These are phyloP conservation scores for Pleurotus tuoliensis DNA, from an alignment of 768 basidiomycete genomes.

Conservation along the genomic window DNA sequence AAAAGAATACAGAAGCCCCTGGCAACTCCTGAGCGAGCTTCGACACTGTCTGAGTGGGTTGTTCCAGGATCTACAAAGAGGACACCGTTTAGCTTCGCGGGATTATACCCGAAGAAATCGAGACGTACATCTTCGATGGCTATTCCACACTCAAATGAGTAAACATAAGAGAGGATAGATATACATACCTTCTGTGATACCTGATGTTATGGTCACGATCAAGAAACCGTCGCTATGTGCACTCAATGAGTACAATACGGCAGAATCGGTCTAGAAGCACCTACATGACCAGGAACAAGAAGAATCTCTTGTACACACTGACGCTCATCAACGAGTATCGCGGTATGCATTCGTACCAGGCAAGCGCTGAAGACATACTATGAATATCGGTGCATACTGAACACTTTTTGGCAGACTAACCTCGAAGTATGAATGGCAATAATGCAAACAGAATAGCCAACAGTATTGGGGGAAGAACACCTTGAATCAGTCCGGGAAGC, in stretches of 20 bases:
- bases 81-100: not conserved
- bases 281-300: conserved; percentile 59
- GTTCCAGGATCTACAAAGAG: conserved; percentile 5
- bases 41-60: conserved; percentile 7
- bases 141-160: not conserved
- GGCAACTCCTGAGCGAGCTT: conserved; percentile 25
- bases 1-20: conserved; percentile 56
- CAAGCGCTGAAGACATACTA: conserved; percentile 35
- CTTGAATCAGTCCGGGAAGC: conserved; percentile 53
- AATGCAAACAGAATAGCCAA: conserved; percentile 61
- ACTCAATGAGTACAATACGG: not conserved
- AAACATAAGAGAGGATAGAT: not conserved
- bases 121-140: conserved; percentile 26
- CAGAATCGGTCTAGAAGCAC: conserved; percentile 9
- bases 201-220: conserved; percentile 61
- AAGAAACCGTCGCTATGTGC: conserved; percentile 50
- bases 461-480: conserved; percentile 61
- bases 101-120: not conserved
- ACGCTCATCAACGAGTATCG: conserved; percentile 64
- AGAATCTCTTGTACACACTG: conserved; percentile 70
- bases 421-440: conserved; percentile 53
- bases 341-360: conserved; percentile 70
- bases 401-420: conserved; percentile 37
- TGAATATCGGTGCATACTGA: not conserved
- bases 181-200: conserved; percentile 39